Conservation (phyloP, 2,329 filamentous ascomycete species). For the Drechslerella coelobrocha region DNA sequence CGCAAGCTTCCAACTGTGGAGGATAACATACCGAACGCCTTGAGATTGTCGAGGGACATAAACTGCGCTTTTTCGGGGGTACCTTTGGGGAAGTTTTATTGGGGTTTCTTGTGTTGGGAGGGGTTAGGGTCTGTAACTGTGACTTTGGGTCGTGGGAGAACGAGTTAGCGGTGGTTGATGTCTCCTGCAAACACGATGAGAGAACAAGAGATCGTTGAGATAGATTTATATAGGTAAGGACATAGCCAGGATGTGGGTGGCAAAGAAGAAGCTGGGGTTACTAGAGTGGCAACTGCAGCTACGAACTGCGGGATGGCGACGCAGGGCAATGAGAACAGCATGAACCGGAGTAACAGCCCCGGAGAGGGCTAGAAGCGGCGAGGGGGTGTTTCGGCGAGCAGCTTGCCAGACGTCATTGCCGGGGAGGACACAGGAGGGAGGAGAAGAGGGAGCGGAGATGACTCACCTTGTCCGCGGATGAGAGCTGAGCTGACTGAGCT, state of each 20-base stretch:
- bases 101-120: slow-evolving; percentile 16
- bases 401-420: not conserved
- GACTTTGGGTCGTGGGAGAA: slow-evolving; percentile 3
- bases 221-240: not conserved
- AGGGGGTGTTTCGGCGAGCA: not conserved
- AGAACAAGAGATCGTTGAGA: not conserved
- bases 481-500: not conserved
- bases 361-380: not conserved
- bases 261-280: not conserved
- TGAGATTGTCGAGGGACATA: slow-evolving; percentile 99
- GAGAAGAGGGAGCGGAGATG: not conserved
- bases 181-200: too few relatives aligned
- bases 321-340: not conserved
- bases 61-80: slow-evolving; percentile 63
- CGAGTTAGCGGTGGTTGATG: too few relatives aligned
- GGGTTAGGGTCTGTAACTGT: not conserved
- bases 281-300: slow-evolving; percentile 1
- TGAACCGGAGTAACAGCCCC: not conserved
- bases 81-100: slow-evolving; percentile 33
- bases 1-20: too few relatives aligned
- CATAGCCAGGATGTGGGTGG: not conserved
- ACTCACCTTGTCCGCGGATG: not conserved
- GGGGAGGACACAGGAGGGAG: not conserved
- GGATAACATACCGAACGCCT: slow-evolving; percentile 85
- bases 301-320: not conserved